These are phyloP conservation scores for Lavandula angustifolia DNA, from an alignment of 257 asterid species.

Conservation along the genomic window DNA sequence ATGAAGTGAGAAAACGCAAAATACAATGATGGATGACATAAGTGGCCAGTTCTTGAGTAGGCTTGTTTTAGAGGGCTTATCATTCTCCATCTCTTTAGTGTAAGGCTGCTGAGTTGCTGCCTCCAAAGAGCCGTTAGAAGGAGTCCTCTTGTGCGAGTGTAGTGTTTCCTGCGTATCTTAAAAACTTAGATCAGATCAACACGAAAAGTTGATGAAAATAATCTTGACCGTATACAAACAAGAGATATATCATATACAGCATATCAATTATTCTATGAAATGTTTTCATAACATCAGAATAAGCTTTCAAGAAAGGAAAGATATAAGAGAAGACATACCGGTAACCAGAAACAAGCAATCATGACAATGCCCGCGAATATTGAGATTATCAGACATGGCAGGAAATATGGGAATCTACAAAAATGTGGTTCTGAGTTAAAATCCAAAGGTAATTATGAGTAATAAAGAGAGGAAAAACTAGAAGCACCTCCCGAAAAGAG, in stretches of 20 bases:
- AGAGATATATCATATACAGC: conserved; percentile 8
- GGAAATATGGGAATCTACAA: conserved; percentile 74
- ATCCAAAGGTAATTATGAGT: background rate
- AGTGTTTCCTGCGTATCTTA: conserved; percentile 58
- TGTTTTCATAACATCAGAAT: too few species aligned
- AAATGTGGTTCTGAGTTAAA: conserved; percentile 11
- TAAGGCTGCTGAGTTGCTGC: conserved; percentile 32
- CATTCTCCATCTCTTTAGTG: conserved; percentile 25
- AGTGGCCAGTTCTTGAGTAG: conserved; percentile 80
- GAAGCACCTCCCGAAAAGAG: conserved; percentile 62
- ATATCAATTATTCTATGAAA: background rate
- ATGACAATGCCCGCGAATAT: conserved; percentile 49
- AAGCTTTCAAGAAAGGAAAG: too few species aligned
- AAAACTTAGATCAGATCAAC: conserved; percentile 9
- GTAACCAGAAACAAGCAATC: conserved; percentile 64
- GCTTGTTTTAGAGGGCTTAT: conserved; percentile 36
- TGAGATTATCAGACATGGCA: conserved; percentile 71
- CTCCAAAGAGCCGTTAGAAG: conserved; percentile 38
- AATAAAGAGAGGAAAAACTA: conserved; percentile 7
- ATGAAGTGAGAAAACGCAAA: conserved; percentile 75
- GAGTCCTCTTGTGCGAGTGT: conserved; percentile 45
- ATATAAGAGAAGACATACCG: conserved; percentile 47
- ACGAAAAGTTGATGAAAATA: background rate
- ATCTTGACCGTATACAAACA: background rate
- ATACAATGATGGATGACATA: conserved; percentile 70